Evolutionary conservation across 768 basidiomycete genomes (phyloP).

Genomic region (Tephrocybe sp.): DNA sequence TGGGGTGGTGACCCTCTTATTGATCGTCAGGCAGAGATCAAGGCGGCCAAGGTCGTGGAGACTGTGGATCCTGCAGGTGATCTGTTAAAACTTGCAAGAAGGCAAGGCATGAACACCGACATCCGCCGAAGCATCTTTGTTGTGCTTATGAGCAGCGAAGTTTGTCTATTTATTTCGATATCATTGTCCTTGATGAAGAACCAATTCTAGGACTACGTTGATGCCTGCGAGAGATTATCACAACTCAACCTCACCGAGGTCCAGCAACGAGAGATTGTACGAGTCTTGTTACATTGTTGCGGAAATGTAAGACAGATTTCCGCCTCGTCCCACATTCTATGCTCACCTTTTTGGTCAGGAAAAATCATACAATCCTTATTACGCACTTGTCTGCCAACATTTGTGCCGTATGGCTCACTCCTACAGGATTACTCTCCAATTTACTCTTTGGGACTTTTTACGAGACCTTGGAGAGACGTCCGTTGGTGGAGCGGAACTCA

Average conservation of each 20-base stretch:
- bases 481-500: slow-evolving; percentile 77
- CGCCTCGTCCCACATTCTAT: background rate
- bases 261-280: slow-evolving; percentile 93
- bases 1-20: slow-evolving; percentile 92
- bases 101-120: slow-evolving; percentile 99
- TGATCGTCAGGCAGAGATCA: slow-evolving; percentile 52
- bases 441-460: slow-evolving; percentile 95
- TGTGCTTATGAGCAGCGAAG: slow-evolving; percentile 94
- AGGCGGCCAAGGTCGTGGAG: slow-evolving; percentile 19
- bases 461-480: slow-evolving; percentile 83
- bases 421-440: slow-evolving; percentile 91
- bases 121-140: slow-evolving; percentile 89
- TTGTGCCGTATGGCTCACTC: slow-evolving; percentile 78
- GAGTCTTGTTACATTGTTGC: slow-evolving; percentile 89
- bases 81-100: slow-evolving; percentile 78
- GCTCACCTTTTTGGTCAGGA: slow-evolving; percentile 49
- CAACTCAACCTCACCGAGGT: slow-evolving; percentile 82
- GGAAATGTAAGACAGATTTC: slow-evolving; percentile 61
- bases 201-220: slow-evolving; percentile 79
- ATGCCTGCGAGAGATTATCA: slow-evolving; percentile 87
- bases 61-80: slow-evolving; percentile 28
- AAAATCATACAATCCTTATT: slow-evolving; percentile 92
- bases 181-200: background rate
- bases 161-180: slow-evolving; percentile 32
- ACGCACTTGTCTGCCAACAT: slow-evolving; percentile 83